phyloP scores from a whole-genome alignment of 331 rosid species.

The Ulmus americana region DNA sequence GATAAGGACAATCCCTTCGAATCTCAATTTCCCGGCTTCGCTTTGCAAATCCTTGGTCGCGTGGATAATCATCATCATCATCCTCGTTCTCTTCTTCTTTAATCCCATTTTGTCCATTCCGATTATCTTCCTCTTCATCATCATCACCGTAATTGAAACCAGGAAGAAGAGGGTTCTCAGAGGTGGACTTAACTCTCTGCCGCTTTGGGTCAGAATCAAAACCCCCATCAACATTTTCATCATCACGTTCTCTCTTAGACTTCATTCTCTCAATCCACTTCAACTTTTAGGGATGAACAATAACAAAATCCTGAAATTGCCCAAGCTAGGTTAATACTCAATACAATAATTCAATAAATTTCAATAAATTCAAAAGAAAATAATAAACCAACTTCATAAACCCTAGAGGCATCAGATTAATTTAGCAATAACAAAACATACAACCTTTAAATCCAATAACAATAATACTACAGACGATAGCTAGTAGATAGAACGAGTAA shows the following conservation, averaged over 20 bases:
- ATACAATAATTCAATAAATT: not conserved
- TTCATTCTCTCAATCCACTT: constrained; percentile 22
- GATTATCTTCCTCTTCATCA: constrained; percentile 67
- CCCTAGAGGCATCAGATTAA: constrained; percentile 7
- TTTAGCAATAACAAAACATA: not conserved
- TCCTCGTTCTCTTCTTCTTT: constrained; percentile 39
- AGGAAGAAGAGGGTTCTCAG: constrained; percentile 40
- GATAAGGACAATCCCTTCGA: constrained; percentile 93
- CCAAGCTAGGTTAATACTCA: not conserved
- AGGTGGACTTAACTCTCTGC: constrained; percentile 18
- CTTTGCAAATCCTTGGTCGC: constrained; percentile 41
- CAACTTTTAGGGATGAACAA: constrained; percentile 42
- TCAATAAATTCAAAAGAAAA: not conserved
- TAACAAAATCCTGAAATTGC: not conserved
- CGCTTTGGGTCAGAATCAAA: constrained; percentile 27
- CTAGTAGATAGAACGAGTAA: not conserved
- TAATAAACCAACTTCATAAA: not conserved
- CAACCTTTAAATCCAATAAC: not conserved
- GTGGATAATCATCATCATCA: constrained; percentile 39
- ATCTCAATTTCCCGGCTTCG: constrained; percentile 62
- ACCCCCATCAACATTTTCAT: constrained; percentile 8
- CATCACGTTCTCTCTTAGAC: constrained; percentile 29
- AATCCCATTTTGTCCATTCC: constrained; percentile 37
- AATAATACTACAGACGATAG: not conserved
- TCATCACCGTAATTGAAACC: constrained; percentile 87